These are phyloP conservation scores for Rubroboletus satanas DNA, from an alignment of 768 basidiomycete species.

Conservation along the genomic window DNA sequence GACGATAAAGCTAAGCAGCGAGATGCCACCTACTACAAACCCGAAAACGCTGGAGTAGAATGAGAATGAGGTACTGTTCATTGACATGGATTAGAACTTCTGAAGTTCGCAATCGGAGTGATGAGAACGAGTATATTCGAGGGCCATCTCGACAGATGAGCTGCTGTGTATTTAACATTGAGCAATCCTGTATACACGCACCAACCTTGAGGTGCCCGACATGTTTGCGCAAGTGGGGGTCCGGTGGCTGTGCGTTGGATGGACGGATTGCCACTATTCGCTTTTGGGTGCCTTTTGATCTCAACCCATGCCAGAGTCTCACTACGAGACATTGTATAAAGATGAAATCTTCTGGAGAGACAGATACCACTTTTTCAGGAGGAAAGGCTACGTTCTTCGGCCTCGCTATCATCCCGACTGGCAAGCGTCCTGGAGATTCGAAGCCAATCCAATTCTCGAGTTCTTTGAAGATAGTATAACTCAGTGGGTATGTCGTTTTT, in stretches of 20 bases:
- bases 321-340: neutral
- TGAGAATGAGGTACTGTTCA: neutral
- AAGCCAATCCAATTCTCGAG: neutral
- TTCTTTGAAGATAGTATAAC: neutral
- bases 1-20: neutral
- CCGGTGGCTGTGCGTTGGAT: too few species aligned
- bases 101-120: neutral
- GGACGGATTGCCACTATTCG: too few species aligned
- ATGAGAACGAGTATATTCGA: neutral
- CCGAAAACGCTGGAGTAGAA: neutral
- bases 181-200: neutral
- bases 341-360: constrained; percentile 21
- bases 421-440: constrained; percentile 27
- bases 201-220: neutral
- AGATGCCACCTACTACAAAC: neutral
- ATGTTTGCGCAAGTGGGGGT: neutral
- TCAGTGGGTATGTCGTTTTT: neutral
- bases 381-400: constrained; percentile 25
- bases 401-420: constrained; percentile 27
- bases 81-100: neutral
- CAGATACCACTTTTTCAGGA: constrained; percentile 11
- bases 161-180: neutral
- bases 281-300: too few species aligned
- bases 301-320: neutral
- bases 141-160: neutral